phyloP scores from a whole-genome alignment of 345 rosid genomes.

The Kernera saxatilis region DNA sequence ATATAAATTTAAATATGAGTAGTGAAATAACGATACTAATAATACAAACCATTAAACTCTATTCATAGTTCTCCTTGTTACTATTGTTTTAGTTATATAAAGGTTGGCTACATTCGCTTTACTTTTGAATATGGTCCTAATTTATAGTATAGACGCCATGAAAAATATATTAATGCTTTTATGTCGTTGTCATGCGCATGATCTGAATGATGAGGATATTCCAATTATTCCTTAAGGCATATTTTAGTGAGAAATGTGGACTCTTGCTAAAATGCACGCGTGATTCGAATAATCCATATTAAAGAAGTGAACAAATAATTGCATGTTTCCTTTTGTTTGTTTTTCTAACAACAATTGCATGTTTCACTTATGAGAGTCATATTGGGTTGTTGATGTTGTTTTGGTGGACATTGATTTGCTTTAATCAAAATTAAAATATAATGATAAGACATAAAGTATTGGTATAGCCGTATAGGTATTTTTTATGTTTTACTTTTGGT shows the following conservation, averaged over 20 bases:
- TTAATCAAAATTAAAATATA: neutral
- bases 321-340: slow-evolving; percentile 2
- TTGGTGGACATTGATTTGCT: slow-evolving; percentile 19
- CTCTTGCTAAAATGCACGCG: slow-evolving; percentile 10
- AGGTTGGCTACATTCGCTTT: neutral
- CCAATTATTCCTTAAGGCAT: slow-evolving; percentile 4
- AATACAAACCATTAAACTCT: neutral
- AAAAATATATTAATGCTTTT: neutral
- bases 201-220: slow-evolving; percentile 15
- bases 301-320: neutral
- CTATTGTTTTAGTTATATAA: neutral
- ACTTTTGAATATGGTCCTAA: neutral
- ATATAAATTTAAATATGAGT: too few relatives aligned
- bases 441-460: neutral
- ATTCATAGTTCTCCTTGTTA: neutral
- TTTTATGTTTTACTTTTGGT: neutral
- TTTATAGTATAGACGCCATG: neutral
- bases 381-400: slow-evolving; percentile 29
- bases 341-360: slow-evolving; percentile 9
- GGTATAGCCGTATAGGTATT: neutral
- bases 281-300: neutral
- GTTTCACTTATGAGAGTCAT: slow-evolving; percentile 25
- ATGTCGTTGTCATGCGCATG: slow-evolving; percentile 12
- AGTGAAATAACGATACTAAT: too few relatives aligned
- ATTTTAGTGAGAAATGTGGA: slow-evolving; percentile 4